Evolutionary conservation across 805 yeast species (phyloP), one percentile per base, ranked within the genome.

Genomic region (Ogataea parapolymorpha): DNA sequence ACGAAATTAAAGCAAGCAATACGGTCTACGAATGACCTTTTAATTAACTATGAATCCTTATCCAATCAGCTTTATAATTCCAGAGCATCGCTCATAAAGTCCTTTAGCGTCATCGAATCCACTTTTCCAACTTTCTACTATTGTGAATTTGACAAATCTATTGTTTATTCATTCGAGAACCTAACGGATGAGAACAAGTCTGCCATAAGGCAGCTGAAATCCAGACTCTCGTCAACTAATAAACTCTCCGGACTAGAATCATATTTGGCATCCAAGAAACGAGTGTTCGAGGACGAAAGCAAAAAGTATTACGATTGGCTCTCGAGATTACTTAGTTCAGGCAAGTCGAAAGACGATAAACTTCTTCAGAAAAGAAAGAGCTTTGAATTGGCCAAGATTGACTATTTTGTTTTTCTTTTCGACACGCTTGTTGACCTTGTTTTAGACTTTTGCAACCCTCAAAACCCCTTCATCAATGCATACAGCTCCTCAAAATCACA

Each of bases 241-340:
- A 48, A 39, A 27, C 30, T 39, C 9, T n/a, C 47, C 4, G 52
- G 48, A 20, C 6, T 45, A 10, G 59, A 54, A 14, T 23, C 40
- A 2, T 30, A 45, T 11, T 27, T 58, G 13, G 12, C 44, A 2
- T 24, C 53, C 5, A 51, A 44, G 14, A 63, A 54, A 32, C 53
- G 53, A 23, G 37, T 42, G 5, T 65, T 65, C 39, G 69, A 64
- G 42, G 69, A 65, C 16, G 69, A 65, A 42, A 61, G 66, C 26
- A 61, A 59, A 38, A 60, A 55, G 27, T 65, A 54, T 44, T 65
- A 65, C 39, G 66, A 63, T 12, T 65, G 67, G 65, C 35, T 64
- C 10, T 59, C 65, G 3, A 63, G 61, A 41, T 49, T 59, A 26
- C 44, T 64, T 32, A 48, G 61, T 28, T 62, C 67, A 1, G 67